Percentiles rank a stretch among this genome's conserved stretches.
These are phyloP conservation scores for Chaetothyriales sp. DNA, from an alignment of 2,329 filamentous ascomycete genomes.

Conservation along the genomic window DNA sequence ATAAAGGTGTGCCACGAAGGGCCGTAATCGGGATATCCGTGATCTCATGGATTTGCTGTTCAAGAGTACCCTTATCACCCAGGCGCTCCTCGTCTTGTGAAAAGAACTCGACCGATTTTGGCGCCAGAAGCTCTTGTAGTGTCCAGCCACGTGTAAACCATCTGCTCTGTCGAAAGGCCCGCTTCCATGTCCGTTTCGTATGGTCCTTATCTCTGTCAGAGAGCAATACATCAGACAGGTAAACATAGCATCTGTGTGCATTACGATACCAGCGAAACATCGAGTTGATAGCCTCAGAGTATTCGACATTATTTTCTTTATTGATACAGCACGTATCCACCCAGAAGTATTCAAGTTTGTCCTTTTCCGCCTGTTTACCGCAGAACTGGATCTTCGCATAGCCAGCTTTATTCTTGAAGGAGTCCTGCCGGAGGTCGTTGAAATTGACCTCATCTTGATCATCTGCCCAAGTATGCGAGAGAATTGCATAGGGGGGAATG, in stretches of 20 bases:
- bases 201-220: too few relatives aligned
- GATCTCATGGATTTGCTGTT: background rate
- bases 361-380: conserved; percentile 11
- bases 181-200: too few relatives aligned
- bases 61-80: conserved; percentile 2
- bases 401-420: conserved; percentile 2
- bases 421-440: conserved; percentile 1
- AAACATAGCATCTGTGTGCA: too few relatives aligned
- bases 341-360: conserved; percentile 21
- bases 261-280: conserved; percentile 19
- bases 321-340: conserved; percentile 19
- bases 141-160: conserved; percentile 1
- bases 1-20: conserved; percentile 1
- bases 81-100: background rate
- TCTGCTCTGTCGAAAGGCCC: too few relatives aligned
- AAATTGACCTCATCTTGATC: conserved; percentile 9
- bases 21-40: conserved; percentile 5
- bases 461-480: conserved; percentile 5
- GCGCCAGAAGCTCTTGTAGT: conserved; percentile 6
- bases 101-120: conserved; percentile 1
- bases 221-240: too few relatives aligned
- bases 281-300: conserved; percentile 17
- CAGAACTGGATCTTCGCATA: conserved; percentile 8
- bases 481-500: conserved; percentile 3
- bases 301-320: conserved; percentile 14